Percentiles rank a stretch among this genome's conserved stretches.
phyloP scores from a whole-genome alignment of 768 basidiomycete genomes.

The Saitozyma sp. region DNA sequence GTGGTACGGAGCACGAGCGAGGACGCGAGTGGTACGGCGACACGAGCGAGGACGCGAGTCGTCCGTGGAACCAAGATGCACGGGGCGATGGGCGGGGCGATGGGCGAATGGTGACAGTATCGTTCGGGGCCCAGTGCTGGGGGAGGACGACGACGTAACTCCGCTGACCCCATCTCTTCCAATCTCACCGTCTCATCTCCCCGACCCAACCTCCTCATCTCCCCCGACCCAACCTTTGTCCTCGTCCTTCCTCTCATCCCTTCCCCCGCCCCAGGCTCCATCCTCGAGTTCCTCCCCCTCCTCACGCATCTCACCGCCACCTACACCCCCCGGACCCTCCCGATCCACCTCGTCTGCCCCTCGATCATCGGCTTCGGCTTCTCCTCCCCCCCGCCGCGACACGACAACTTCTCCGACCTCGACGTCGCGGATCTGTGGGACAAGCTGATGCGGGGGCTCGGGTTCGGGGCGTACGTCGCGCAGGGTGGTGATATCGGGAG shows the following conservation, averaged over 20 bases:
- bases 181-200: too few relatives aligned
- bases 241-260: not conserved
- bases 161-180: too few relatives aligned
- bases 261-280: slow-evolving; percentile 8
- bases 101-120: too few relatives aligned
- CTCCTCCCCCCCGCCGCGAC: slow-evolving; percentile 39
- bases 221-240: too few relatives aligned
- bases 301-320: slow-evolving; percentile 10
- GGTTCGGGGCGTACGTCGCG: slow-evolving; percentile 43
- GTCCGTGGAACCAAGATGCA: too few relatives aligned
- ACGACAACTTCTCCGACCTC: slow-evolving; percentile 31
- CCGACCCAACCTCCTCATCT: too few relatives aligned
- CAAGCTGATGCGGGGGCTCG: slow-evolving; percentile 48
- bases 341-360: slow-evolving; percentile 33
- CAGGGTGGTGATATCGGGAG: slow-evolving; percentile 53
- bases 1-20: too few relatives aligned
- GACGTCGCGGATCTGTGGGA: slow-evolving; percentile 43
- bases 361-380: slow-evolving; percentile 46
- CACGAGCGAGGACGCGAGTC: too few relatives aligned
- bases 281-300: slow-evolving; percentile 31
- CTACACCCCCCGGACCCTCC: slow-evolving; percentile 21
- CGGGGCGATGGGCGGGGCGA: too few relatives aligned
- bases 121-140: too few relatives aligned
- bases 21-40: too few relatives aligned
- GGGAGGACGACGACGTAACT: too few relatives aligned